Percentiles rank a stretch among this genome's conserved stretches.
phyloP scores from a whole-genome alignment of 1,284 basidiomycete species.

The Vanrija humicola region DNA sequence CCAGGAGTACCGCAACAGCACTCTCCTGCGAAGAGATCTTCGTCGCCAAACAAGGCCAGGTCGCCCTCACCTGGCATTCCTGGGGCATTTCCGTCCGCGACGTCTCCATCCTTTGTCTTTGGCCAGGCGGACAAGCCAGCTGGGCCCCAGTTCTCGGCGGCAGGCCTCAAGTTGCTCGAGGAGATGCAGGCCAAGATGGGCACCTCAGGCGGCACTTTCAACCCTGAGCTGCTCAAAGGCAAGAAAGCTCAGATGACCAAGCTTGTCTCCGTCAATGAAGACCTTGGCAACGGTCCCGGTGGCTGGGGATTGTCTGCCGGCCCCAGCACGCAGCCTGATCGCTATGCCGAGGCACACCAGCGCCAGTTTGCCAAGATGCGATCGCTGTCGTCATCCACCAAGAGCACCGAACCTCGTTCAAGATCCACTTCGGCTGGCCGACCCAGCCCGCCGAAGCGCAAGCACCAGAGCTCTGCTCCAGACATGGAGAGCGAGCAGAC shows the following conservation, averaged over 20 bases:
- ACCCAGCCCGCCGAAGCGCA: not conserved
- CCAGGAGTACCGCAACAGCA: not conserved
- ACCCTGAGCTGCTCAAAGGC: conserved; percentile 42
- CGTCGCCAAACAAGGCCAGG: not conserved
- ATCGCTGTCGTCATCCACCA: not conserved
- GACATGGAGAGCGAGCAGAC: not conserved
- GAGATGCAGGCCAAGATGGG: conserved; percentile 44
- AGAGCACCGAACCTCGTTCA: not conserved
- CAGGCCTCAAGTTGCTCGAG: conserved; percentile 31
- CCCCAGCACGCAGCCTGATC: conserved; percentile 15
- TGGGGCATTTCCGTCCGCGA: conserved; percentile 18
- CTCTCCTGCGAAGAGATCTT: not conserved
- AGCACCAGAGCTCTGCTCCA: not conserved
- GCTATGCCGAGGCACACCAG: conserved; percentile 38
- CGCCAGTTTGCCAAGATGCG: conserved; percentile 40
- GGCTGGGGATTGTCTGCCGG: conserved; percentile 31
- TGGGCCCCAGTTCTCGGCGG: conserved; percentile 33
- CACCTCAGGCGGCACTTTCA: conserved; percentile 15
- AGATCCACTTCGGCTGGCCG: not conserved
- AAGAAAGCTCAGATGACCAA: conserved; percentile 35
- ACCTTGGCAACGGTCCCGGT: conserved; percentile 21
- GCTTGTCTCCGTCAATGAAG: conserved; percentile 29
- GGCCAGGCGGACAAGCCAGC: conserved; percentile 17
- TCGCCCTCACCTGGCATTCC: conserved; percentile 10
- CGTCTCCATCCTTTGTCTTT: conserved; percentile 24